Evolutionary conservation across 2,329 filamentous ascomycete genomes (phyloP).

Genomic region (Graphilbum sp.): DNA sequence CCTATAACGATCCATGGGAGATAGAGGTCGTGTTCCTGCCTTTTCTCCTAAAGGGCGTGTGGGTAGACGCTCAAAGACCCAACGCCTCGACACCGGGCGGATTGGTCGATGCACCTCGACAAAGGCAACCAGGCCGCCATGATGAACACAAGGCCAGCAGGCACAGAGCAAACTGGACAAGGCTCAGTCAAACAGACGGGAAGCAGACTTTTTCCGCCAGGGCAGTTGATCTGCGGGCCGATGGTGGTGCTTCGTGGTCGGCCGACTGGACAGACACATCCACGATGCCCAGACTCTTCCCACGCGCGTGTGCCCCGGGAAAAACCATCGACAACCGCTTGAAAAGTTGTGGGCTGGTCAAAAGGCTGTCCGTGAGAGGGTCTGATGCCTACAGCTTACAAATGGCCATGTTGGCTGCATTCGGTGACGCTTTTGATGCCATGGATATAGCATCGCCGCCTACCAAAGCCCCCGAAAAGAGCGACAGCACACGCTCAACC

Average conservation of each 20-base stretch:
- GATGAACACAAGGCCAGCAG: background rate
- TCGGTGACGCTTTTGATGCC: conserved; percentile 36
- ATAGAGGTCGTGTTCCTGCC: conserved; percentile 63
- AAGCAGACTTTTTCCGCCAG: too few relatives aligned
- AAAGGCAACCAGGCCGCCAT: conserved; percentile 13
- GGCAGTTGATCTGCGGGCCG: too few relatives aligned
- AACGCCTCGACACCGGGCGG: too few relatives aligned
- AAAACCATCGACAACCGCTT: conserved; percentile 53
- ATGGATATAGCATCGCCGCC: conserved; percentile 24
- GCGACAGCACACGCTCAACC: conserved; percentile 2
- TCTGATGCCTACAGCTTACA: conserved; percentile 54
- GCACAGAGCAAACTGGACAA: too few relatives aligned
- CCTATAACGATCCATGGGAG: conserved; percentile 48
- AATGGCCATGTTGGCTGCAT: conserved; percentile 43
- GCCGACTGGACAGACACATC: too few relatives aligned
- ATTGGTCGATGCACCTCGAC: too few relatives aligned
- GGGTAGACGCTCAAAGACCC: conserved; percentile 32
- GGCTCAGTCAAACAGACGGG: too few relatives aligned
- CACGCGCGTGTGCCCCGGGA: conserved; percentile 49
- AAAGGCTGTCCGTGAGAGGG: conserved; percentile 42
- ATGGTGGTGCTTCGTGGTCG: too few relatives aligned
- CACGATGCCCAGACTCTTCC: conserved; percentile 40
- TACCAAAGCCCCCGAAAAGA: conserved; percentile 6
- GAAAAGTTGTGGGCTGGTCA: conserved; percentile 57
- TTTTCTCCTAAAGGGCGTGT: conserved; percentile 42